Conservation (phyloP, 2,329 filamentous ascomycete genomes). For the Verticillium dahliae region DNA sequence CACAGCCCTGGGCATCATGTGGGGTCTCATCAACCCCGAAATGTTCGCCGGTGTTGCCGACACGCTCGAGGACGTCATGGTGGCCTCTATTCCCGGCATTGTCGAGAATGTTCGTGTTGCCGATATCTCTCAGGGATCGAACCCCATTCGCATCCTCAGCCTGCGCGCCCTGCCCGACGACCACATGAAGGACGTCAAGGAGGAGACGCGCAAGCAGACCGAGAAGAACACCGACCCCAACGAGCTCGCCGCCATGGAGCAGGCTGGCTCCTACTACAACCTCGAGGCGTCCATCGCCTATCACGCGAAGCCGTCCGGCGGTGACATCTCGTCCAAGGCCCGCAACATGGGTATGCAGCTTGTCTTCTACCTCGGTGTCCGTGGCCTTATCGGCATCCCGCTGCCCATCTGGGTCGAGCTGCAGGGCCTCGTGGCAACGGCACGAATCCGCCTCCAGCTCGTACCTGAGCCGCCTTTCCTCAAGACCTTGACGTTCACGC, state of each 20-base stretch:
- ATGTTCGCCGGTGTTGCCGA: constrained; percentile 93
- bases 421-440: constrained; percentile 62
- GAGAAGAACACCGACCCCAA: constrained; percentile 68
- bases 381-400: constrained; percentile 82
- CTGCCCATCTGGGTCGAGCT: constrained; percentile 81
- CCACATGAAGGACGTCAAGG: constrained; percentile 75
- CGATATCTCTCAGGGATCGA: constrained; percentile 89
- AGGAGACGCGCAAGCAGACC: constrained; percentile 44
- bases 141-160: constrained; percentile 82
- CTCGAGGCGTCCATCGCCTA: constrained; percentile 71
- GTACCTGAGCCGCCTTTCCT: constrained; percentile 87
- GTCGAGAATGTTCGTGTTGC: constrained; percentile 94
- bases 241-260: constrained; percentile 81
- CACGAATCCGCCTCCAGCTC: constrained; percentile 63
- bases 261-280: constrained; percentile 86
- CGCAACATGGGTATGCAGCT: constrained; percentile 65
- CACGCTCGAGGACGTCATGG: constrained; percentile 82
- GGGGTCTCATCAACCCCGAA: constrained; percentile 90
- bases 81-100: constrained; percentile 81
- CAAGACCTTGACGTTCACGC: constrained; percentile 84
- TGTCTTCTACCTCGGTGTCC: constrained; percentile 87
- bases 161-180: constrained; percentile 77
- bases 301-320: constrained; percentile 68
- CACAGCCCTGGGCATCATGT: constrained; percentile 73
- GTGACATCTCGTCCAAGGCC: constrained; percentile 70